Percentiles rank a stretch among this genome's conserved stretches.
phyloP scores from a whole-genome alignment of 352 stramenopile species.

The Phytopythium litorale region DNA sequence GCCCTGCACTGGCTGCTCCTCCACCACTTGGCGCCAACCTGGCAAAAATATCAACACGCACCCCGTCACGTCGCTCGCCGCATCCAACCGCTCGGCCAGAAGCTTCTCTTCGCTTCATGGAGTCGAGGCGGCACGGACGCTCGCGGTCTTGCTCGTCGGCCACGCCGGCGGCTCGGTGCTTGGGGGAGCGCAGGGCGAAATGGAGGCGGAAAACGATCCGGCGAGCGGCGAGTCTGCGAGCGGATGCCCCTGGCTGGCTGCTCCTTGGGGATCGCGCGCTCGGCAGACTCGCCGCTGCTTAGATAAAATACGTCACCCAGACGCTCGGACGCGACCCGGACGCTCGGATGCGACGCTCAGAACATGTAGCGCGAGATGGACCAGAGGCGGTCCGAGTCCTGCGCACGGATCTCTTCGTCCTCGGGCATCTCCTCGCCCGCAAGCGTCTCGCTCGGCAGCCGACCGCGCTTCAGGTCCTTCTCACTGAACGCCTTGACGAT shows the following conservation, averaged over 20 bases:
- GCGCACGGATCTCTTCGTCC: conserved; percentile 50
- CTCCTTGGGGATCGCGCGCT: background rate
- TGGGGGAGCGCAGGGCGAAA: background rate
- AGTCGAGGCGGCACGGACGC: background rate
- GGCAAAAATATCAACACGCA: background rate
- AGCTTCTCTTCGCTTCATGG: conserved; percentile 2
- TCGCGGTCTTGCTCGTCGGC: background rate
- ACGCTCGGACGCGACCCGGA: background rate
- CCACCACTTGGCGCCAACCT: background rate
- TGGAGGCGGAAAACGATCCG: conserved; percentile 1
- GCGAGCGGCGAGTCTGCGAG: background rate
- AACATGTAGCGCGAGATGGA: conserved; percentile 55
- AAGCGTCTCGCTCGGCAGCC: conserved; percentile 24
- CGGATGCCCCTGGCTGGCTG: background rate
- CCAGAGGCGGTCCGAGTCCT: conserved; percentile 56
- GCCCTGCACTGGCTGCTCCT: background rate
- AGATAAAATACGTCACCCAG: conserved; percentile 4
- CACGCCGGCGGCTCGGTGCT: background rate
- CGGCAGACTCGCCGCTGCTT: conserved; percentile 4
- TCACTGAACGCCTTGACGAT: conserved; percentile 26
- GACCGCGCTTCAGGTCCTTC: conserved; percentile 18
- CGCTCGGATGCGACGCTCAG: conserved; percentile 17
- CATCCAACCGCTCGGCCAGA: background rate
- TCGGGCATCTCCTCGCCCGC: conserved; percentile 28
- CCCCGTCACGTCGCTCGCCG: background rate